Evolutionary conservation across 2,329 filamentous ascomycete genomes (phyloP).

Genomic region (Furcasterigmium furcatum): DNA sequence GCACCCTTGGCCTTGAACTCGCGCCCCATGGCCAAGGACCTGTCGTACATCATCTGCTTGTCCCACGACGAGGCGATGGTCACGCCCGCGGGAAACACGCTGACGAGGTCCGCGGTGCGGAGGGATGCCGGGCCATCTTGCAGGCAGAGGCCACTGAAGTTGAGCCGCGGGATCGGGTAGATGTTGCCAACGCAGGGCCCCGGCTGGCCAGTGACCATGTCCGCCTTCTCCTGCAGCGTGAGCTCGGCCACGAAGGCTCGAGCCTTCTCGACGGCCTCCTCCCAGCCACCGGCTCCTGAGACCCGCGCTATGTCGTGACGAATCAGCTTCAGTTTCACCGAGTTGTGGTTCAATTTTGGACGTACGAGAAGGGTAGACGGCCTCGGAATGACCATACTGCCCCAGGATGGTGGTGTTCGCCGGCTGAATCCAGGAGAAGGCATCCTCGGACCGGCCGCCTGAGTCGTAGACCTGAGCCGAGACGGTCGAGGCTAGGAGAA

Average conservation of each 20-base stretch:
- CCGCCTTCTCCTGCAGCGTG: slow-evolving; percentile 22
- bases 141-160: slow-evolving; percentile 10
- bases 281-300: not conserved
- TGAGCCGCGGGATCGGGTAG: slow-evolving; percentile 9
- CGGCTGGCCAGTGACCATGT: slow-evolving; percentile 26
- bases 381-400: slow-evolving; percentile 1
- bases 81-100: slow-evolving; percentile 49
- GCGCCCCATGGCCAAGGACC: slow-evolving; percentile 5
- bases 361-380: slow-evolving; percentile 1
- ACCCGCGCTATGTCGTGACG: not conserved
- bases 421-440: not conserved
- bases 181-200: slow-evolving; percentile 19
- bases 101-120: slow-evolving; percentile 50
- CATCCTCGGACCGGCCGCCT: slow-evolving; percentile 1
- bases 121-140: slow-evolving; percentile 27
- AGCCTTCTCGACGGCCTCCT: slow-evolving; percentile 13
- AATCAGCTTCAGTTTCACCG: not conserved
- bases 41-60: slow-evolving; percentile 6
- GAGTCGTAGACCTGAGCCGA: slow-evolving; percentile 21
- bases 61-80: slow-evolving; percentile 41
- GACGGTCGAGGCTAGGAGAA: slow-evolving; percentile 22
- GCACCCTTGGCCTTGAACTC: slow-evolving; percentile 11
- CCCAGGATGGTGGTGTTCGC: not conserved
- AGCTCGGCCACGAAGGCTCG: slow-evolving; percentile 18
- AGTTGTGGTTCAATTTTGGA: not conserved